Conservation (phyloP, 495 filamentous ascomycete genomes). For the Aspergillus olivimuriae region DNA sequence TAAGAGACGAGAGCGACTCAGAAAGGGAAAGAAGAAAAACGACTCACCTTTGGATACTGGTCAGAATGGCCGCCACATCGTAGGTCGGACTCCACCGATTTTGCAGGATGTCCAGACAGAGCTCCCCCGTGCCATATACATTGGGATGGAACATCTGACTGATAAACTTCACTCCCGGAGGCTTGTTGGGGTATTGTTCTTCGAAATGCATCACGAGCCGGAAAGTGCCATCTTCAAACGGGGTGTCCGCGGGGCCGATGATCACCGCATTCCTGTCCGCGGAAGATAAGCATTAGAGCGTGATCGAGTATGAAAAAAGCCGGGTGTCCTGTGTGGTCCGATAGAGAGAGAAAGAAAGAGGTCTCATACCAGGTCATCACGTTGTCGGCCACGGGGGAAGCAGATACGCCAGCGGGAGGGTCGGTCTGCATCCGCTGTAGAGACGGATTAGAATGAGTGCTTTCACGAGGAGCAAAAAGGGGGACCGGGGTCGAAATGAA, state of each 20-base stretch:
- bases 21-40: too few species aligned
- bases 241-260: conserved; percentile 93
- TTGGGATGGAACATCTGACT: conserved; percentile 99
- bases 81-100: conserved; percentile 99
- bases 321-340: too few species aligned
- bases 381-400: conserved; percentile 94
- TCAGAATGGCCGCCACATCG: conserved; percentile 94
- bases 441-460: too few species aligned
- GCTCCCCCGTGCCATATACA: conserved; percentile 93
- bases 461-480: too few species aligned
- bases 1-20: too few species aligned
- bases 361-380: conserved; percentile 91
- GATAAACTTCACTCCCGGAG: conserved; percentile 95
- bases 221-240: conserved; percentile 98
- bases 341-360: neutral
- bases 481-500: neutral
- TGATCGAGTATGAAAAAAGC: too few species aligned
- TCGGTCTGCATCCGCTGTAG: conserved; percentile 97
- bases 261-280: conserved; percentile 89
- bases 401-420: conserved; percentile 93
- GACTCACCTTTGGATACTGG: conserved; percentile 94
- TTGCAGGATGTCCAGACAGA: conserved; percentile 95
- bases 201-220: conserved; percentile 98
- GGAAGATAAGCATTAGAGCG: conserved; percentile 7
- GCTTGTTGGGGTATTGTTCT: conserved; percentile 97